A percentile compares a stretch with the other conserved stretches of the same genome.
phyloP scores from a whole-genome alignment of 495 filamentous ascomycete species.

The Thermothielavioides terrestris region DNA sequence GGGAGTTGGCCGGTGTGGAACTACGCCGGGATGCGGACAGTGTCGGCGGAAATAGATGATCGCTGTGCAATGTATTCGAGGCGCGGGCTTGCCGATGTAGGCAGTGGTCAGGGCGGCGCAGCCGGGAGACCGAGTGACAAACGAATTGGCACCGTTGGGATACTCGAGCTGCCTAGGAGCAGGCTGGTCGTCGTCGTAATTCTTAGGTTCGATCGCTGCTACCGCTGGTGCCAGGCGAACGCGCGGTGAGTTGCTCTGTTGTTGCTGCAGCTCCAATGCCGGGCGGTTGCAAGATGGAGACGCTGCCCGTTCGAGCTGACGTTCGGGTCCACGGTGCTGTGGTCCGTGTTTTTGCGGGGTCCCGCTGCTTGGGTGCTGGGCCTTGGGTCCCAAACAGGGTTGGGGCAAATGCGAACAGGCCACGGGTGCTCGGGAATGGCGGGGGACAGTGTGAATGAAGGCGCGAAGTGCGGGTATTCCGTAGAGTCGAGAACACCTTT shows the following conservation, averaged over 20 bases:
- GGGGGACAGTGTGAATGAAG: too few relatives aligned
- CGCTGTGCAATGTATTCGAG: slow-evolving; percentile 2
- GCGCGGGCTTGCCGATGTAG: slow-evolving; percentile 4
- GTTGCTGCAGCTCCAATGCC: slow-evolving; percentile 6
- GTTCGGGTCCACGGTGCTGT: slow-evolving; percentile 4
- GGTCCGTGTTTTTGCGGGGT: slow-evolving; percentile 17
- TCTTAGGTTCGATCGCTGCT: not conserved
- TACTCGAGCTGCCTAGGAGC: not conserved
- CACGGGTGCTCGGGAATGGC: too few relatives aligned
- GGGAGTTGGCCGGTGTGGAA: too few relatives aligned
- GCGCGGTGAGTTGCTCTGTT: slow-evolving; percentile 5
- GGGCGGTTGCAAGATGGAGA: slow-evolving; percentile 13
- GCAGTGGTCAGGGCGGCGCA: slow-evolving; percentile 8
- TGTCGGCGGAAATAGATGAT: not conserved
- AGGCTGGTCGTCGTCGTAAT: not conserved
- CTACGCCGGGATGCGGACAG: too few relatives aligned
- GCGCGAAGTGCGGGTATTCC: too few relatives aligned
- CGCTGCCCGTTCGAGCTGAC: slow-evolving; percentile 13
- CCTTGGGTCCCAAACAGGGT: not conserved
- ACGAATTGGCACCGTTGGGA: not conserved
- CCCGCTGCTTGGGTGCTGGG: too few relatives aligned
- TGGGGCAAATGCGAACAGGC: not conserved
- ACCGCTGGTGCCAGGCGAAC: not conserved
- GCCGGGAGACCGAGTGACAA: slow-evolving; percentile 1
- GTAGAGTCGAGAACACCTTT: too few relatives aligned